These are phyloP conservation scores for Boletus sp. DNA, from an alignment of 768 basidiomycete genomes.

Conservation along the genomic window DNA sequence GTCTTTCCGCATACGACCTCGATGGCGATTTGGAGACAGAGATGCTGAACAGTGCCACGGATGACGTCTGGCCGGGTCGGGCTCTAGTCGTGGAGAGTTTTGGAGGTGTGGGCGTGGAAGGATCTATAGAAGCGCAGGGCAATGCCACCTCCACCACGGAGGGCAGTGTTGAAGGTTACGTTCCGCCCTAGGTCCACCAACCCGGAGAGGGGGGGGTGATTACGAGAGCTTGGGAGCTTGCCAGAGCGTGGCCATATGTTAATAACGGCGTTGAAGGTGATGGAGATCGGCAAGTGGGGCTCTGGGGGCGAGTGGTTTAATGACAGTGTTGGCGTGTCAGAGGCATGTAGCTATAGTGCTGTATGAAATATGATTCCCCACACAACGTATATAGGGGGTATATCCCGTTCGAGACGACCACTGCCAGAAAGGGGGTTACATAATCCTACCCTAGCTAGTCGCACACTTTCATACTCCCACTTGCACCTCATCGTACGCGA, in stretches of 20 bases:
- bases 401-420: neutral
- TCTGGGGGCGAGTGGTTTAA: neutral
- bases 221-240: constrained; percentile 10
- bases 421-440: constrained; percentile 5
- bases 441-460: neutral
- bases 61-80: constrained; percentile 17
- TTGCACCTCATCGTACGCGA: neutral
- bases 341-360: neutral
- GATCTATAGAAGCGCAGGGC: neutral
- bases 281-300: neutral
- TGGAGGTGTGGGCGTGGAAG: neutral
- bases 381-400: neutral
- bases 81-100: constrained; percentile 10
- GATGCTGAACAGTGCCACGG: constrained; percentile 23
- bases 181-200: neutral
- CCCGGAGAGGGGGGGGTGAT: constrained; percentile 5
- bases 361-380: too few species aligned
- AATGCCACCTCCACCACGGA: neutral
- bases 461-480: neutral
- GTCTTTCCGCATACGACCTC: constrained; percentile 24
- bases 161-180: constrained; percentile 11
- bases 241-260: neutral
- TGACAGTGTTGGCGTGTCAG: neutral
- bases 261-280: neutral
- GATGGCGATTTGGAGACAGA: constrained; percentile 24